Percentiles rank a stretch among this genome's conserved stretches.
Conservation (phyloP, 2,329 filamentous ascomycete genomes). For the Phaeomoniella chlamydospora region DNA sequence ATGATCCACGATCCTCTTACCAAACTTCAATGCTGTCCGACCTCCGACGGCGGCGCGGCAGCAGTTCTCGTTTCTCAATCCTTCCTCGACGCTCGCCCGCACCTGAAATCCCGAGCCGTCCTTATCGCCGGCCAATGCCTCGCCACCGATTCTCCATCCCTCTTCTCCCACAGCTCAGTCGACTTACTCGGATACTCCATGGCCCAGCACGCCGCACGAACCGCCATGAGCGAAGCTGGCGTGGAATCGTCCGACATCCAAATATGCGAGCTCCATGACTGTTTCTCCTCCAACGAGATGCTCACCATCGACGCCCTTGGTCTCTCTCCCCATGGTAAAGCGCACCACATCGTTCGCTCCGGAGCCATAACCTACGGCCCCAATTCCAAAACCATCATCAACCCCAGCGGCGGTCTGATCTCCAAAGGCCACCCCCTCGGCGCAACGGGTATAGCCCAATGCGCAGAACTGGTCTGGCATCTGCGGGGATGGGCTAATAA, state of each 20-base stretch:
- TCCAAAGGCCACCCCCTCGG: conserved; percentile 92
- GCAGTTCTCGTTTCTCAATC: conserved; percentile 77
- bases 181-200: conserved; percentile 85
- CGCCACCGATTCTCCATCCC: conserved; percentile 64
- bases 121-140: conserved; percentile 78
- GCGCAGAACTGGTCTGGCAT: conserved; percentile 90
- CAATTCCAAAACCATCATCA: conserved; percentile 61
- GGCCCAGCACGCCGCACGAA: conserved; percentile 54
- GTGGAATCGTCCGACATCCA: conserved; percentile 53
- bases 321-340: conserved; percentile 63
- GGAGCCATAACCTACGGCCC: conserved; percentile 89
- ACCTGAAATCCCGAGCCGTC: conserved; percentile 70
- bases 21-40: conserved; percentile 97
- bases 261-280: conserved; percentile 90
- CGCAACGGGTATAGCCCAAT: conserved; percentile 89
- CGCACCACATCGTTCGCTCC: conserved; percentile 74
- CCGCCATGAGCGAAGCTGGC: conserved; percentile 62
- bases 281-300: conserved; percentile 93
- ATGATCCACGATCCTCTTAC: conserved; percentile 80
- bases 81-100: conserved; percentile 73
- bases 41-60: conserved; percentile 81
- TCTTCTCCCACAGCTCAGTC: conserved; percentile 71
- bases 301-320: conserved; percentile 76
- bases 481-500: conserved; percentile 94
- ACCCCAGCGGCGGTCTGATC: conserved; percentile 87